Percentiles rank a stretch among this genome's conserved stretches.
Evolutionary conservation across 306 rosid genomes (phyloP).

Genomic region (Prunus mira): DNA sequence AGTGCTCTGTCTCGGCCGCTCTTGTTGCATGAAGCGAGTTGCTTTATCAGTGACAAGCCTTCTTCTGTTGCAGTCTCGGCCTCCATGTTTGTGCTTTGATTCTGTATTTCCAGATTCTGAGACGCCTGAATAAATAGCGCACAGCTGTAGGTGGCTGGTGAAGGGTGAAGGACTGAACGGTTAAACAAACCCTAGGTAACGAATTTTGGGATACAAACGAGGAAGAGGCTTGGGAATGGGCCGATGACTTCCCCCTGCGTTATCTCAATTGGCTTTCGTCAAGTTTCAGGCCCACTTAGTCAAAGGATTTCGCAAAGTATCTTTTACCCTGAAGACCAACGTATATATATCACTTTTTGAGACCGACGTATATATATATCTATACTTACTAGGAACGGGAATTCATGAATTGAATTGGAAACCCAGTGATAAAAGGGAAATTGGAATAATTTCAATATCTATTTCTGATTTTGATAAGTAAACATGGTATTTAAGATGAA

Average conservation of each 20-base stretch:
- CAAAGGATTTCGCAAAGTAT: background rate
- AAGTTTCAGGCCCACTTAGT: background rate
- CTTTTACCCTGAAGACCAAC: background rate
- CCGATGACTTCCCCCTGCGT: too few relatives aligned
- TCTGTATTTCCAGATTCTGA: background rate
- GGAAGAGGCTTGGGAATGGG: background rate
- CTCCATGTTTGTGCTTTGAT: conserved; percentile 20
- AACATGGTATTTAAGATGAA: too few relatives aligned
- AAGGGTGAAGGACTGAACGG: background rate
- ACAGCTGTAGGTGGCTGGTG: background rate
- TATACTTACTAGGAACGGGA: too few relatives aligned
- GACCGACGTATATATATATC: background rate
- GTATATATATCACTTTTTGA: background rate
- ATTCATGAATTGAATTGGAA: too few relatives aligned
- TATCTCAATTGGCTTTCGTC: background rate
- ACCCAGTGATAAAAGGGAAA: too few relatives aligned
- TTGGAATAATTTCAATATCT: too few relatives aligned
- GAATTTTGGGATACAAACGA: background rate
- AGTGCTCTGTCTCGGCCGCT: conserved; percentile 54
- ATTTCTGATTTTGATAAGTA: too few relatives aligned
- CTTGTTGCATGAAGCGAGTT: conserved; percentile 59
- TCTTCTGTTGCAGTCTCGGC: conserved; percentile 25
- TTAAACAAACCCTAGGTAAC: background rate
- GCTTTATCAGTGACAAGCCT: conserved; percentile 67
- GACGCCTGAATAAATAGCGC: background rate